Evolutionary conservation across 2,329 filamentous ascomycete genomes (phyloP).

Genomic region (Hymenoscyphus repandus): DNA sequence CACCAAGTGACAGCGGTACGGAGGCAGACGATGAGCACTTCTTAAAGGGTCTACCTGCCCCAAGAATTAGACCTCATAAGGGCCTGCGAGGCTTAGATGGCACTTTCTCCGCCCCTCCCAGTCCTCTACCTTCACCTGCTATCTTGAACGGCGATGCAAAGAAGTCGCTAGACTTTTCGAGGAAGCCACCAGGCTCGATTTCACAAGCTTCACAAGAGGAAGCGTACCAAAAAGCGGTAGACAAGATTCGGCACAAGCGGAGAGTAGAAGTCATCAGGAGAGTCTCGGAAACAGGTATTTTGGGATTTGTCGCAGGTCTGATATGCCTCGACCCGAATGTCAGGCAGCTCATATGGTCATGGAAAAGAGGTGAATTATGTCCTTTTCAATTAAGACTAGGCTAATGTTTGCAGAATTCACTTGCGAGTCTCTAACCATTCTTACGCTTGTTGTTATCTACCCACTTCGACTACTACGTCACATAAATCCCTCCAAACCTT

Average conservation of each 20-base stretch:
- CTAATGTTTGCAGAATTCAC: conserved; percentile 28
- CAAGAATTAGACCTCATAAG: conserved; percentile 68
- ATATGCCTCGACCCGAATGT: conserved; percentile 41
- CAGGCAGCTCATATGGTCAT: conserved; percentile 39
- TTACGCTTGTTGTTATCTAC: conserved; percentile 46
- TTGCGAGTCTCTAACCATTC: conserved; percentile 29
- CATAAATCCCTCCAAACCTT: conserved; percentile 25
- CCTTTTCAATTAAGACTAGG: not conserved
- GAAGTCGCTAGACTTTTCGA: conserved; percentile 8
- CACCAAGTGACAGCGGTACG: conserved; percentile 82
- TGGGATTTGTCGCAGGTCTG: conserved; percentile 44
- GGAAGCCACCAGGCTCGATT: not conserved
- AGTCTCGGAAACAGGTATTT: conserved; percentile 45
- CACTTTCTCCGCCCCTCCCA: conserved; percentile 47
- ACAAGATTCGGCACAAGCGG: conserved; percentile 36
- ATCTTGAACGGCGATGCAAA: conserved; percentile 35
- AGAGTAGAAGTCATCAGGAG: conserved; percentile 49
- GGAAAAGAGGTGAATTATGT: conserved; percentile 43
- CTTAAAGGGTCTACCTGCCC: conserved; percentile 77
- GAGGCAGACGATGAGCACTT: conserved; percentile 94
- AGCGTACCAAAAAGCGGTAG: conserved; percentile 24
- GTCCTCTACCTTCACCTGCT: conserved; percentile 48
- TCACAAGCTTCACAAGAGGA: conserved; percentile 10
- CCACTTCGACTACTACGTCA: conserved; percentile 53
- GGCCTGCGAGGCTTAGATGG: conserved; percentile 63